A percentile compares a stretch with the other conserved stretches of the same genome.
Evolutionary conservation across 2,329 filamentous ascomycete species (phyloP).

Genomic region (Tolypocladium inflatum): DNA sequence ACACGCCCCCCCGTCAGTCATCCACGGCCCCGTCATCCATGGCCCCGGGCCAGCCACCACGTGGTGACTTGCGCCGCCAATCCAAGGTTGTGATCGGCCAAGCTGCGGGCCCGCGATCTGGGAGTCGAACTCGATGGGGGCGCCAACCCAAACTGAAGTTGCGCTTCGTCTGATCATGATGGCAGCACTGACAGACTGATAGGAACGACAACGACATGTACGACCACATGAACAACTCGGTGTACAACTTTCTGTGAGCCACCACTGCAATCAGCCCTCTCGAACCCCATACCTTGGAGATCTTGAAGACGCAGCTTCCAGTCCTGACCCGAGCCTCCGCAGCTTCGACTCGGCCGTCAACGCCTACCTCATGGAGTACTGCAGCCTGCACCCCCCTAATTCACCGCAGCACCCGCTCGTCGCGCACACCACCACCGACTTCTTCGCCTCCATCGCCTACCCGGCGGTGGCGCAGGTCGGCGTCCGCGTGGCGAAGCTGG

Average conservation of each 20-base stretch:
- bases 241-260: constrained; percentile 68
- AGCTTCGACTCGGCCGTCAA: constrained; percentile 88
- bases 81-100: neutral
- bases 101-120: neutral
- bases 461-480: constrained; percentile 75
- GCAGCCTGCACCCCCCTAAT: constrained; percentile 59
- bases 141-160: neutral
- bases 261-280: neutral
- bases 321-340: neutral
- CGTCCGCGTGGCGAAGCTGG: constrained; percentile 73
- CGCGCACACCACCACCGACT: constrained; percentile 78
- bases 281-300: neutral
- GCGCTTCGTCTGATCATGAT: neutral
- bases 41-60: neutral
- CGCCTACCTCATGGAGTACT: constrained; percentile 73
- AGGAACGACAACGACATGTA: constrained; percentile 96
- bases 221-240: constrained; percentile 82
- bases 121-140: neutral
- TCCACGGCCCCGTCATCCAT: neutral
- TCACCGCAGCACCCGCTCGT: constrained; percentile 72
- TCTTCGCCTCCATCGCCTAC: constrained; percentile 72
- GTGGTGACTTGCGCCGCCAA: neutral
- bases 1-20: neutral
- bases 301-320: neutral
- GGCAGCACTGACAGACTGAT: neutral